Evolutionary conservation across 345 rosid species (phyloP).

Genomic region (Populus simonii): DNA sequence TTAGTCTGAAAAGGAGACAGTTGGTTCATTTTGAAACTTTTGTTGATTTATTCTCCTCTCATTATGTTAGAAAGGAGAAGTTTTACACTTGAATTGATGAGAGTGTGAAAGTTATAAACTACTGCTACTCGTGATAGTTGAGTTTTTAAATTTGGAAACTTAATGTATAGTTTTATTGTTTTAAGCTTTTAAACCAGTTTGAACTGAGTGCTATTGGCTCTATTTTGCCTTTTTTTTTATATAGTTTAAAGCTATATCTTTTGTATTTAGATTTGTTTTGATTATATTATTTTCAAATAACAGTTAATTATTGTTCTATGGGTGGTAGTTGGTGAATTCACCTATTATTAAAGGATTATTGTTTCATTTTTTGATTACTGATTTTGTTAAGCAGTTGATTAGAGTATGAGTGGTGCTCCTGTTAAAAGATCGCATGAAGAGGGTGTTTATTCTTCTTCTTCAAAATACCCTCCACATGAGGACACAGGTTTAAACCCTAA

Average conservation of each 20-base stretch:
- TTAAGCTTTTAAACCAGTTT: not conserved
- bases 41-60: not conserved
- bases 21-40: not conserved
- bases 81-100: not conserved
- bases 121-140: not conserved
- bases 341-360: not conserved
- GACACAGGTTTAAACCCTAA: constrained; percentile 62
- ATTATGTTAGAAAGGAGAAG: not conserved
- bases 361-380: not conserved
- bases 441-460: constrained; percentile 63
- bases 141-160: not conserved
- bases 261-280: not conserved
- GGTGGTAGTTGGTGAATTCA: not conserved
- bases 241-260: not conserved
- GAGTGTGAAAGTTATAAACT: not conserved
- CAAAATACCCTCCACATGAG: constrained; percentile 63
- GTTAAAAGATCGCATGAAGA: constrained; percentile 81
- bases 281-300: no score
- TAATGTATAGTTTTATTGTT: not conserved
- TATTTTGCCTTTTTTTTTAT: not conserved
- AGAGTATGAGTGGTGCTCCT: constrained; percentile 20
- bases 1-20: not conserved
- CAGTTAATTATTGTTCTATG: not conserved
- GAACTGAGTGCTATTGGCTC: not conserved
- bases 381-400: not conserved